Percentiles rank a stretch among this genome's conserved stretches.
Evolutionary conservation across 441 rosid genomes (phyloP).

Genomic region (Populus trichocarpa): DNA sequence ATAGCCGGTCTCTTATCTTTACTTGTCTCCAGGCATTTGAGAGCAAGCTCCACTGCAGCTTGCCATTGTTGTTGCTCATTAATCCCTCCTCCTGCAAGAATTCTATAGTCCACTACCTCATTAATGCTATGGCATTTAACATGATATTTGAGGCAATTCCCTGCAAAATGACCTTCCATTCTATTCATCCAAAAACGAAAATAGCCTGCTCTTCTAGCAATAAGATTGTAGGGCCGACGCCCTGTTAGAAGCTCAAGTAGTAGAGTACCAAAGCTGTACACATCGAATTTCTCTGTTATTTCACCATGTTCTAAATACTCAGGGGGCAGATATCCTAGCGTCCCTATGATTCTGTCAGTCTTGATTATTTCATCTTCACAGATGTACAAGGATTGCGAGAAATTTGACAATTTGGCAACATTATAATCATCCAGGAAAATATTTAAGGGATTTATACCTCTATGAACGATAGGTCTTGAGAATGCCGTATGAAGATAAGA

Average conservation of each 20-base stretch:
- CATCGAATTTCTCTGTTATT: background rate
- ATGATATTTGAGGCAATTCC: background rate
- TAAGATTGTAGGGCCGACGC: too few relatives aligned
- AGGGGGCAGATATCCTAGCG: background rate
- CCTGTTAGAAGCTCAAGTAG: slow-evolving; percentile 6
- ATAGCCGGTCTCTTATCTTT: slow-evolving; percentile 3
- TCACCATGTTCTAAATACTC: fast-evolving
- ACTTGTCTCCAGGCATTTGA: background rate
- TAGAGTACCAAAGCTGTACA: slow-evolving; percentile 1
- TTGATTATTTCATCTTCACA: background rate
- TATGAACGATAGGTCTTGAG: slow-evolving; percentile 4
- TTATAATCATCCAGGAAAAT: slow-evolving; percentile 9
- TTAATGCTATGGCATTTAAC: background rate
- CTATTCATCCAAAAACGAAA: background rate
- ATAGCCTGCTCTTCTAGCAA: background rate
- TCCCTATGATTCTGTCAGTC: fast-evolving
- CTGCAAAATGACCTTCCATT: background rate
- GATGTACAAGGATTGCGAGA: slow-evolving; percentile 2
- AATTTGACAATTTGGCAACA: slow-evolving; percentile 11
- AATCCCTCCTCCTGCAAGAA: background rate
- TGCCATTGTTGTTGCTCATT: background rate
- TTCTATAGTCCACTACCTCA: background rate
- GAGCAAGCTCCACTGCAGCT: background rate
- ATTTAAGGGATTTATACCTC: background rate
- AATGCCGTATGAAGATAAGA: slow-evolving; percentile 24